Percentiles rank a stretch among this genome's conserved stretches.
Conservation (phyloP, 306 rosid species). For the Castanospermum australe region DNA sequence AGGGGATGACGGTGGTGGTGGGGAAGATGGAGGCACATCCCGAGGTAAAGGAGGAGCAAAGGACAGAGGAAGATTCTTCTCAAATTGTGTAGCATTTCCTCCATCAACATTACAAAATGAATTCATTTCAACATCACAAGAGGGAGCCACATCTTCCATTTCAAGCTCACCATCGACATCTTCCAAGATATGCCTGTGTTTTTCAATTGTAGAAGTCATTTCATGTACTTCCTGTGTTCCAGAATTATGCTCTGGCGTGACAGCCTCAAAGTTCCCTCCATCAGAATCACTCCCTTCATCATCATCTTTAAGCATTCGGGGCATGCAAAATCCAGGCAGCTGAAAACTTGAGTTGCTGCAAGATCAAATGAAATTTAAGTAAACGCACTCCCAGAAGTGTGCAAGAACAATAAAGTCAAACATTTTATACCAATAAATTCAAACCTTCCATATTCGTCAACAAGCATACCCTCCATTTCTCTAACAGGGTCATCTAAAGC, state of each 20-base stretch:
- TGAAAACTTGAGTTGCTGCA: slow-evolving; percentile 93
- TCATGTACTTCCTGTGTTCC: slow-evolving; percentile 46
- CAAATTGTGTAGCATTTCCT: slow-evolving; percentile 42
- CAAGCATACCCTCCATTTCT: slow-evolving; percentile 99
- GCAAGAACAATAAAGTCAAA: not conserved
- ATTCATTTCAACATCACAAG: slow-evolving; percentile 61
- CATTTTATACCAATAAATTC: slow-evolving; percentile 29
- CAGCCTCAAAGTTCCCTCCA: slow-evolving; percentile 91
- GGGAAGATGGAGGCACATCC: slow-evolving; percentile 59
- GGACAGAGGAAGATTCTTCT: slow-evolving; percentile 39
- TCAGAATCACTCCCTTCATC: slow-evolving; percentile 94
- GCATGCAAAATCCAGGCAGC: slow-evolving; percentile 95
- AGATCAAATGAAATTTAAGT: slow-evolving; percentile 27
- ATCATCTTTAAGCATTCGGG: slow-evolving; percentile 77
- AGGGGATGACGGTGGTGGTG: slow-evolving; percentile 75
- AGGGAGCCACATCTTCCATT: slow-evolving; percentile 98
- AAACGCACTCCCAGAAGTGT: not conserved
- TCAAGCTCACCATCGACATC: slow-evolving; percentile 99
- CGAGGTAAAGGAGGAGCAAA: slow-evolving; percentile 57
- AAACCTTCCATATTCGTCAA: slow-evolving; percentile 99
- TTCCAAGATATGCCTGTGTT: slow-evolving; percentile 88
- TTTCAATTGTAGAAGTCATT: slow-evolving; percentile 45
- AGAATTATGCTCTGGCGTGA: slow-evolving; percentile 83
- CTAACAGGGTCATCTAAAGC: slow-evolving; percentile 91
- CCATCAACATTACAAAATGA: slow-evolving; percentile 40